phyloP scores from a whole-genome alignment of 306 rosid genomes.

The Begonia peltatifolia region DNA sequence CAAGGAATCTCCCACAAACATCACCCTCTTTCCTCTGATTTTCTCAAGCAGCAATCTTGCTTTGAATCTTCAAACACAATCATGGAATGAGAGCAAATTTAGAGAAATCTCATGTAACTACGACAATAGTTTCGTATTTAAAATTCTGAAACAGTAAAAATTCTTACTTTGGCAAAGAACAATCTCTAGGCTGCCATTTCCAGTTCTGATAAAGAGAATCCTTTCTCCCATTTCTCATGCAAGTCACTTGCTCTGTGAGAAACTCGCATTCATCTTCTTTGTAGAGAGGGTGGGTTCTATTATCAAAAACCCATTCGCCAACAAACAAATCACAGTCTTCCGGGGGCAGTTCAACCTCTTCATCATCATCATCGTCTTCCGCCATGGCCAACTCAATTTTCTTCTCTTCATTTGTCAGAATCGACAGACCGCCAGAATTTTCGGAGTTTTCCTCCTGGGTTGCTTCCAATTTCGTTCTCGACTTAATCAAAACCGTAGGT shows the following conservation, averaged over 20 bases:
- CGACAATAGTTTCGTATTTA: neutral
- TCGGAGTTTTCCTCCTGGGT: slow-evolving; percentile 22
- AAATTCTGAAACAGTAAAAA: neutral
- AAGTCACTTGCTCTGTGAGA: slow-evolving; percentile 74
- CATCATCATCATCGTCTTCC: slow-evolving; percentile 24
- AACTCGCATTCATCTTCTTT: slow-evolving; percentile 84
- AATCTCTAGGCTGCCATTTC: slow-evolving; percentile 91
- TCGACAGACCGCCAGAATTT: slow-evolving; percentile 14
- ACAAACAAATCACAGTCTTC: slow-evolving; percentile 74
- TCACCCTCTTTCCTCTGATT: slow-evolving; percentile 81
- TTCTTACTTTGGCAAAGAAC: slow-evolving; percentile 70
- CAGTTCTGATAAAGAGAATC: slow-evolving; percentile 80
- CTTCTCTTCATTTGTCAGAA: slow-evolving; percentile 13
- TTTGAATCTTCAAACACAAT: slow-evolving; percentile 39
- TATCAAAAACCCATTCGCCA: slow-evolving; percentile 82
- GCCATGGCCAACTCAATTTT: slow-evolving; percentile 25
- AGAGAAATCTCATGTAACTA: neutral
- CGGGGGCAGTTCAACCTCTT: slow-evolving; percentile 55
- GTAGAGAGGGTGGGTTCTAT: slow-evolving; percentile 58
- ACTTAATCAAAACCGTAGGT: slow-evolving; percentile 15
- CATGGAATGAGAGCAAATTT: neutral
- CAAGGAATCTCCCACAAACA: slow-evolving; percentile 97
- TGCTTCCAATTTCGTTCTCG: slow-evolving; percentile 30
- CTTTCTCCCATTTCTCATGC: slow-evolving; percentile 76
- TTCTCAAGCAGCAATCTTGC: slow-evolving; percentile 74